A percentile compares a stretch with the other conserved stretches of the same genome.
Conservation (phyloP, 1,139 yeast species). For the Lodderomyces jiufengensis region DNA sequence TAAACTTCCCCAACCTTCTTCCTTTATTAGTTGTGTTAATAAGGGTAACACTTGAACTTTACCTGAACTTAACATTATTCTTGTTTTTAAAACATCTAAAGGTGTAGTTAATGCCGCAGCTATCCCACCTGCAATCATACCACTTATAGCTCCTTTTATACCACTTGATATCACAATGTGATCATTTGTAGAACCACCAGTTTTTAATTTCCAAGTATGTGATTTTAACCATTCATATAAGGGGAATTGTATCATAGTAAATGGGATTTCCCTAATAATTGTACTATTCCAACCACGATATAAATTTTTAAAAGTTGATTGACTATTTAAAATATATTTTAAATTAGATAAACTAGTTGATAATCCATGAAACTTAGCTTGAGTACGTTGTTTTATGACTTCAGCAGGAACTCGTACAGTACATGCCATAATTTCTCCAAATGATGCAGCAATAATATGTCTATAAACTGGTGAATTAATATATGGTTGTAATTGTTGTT, state of each 20-base stretch:
- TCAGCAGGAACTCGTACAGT: conserved; percentile 95
- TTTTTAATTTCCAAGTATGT: conserved; percentile 29
- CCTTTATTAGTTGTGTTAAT: conserved; percentile 46
- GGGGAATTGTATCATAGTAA: conserved; percentile 93
- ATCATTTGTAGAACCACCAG: conserved; percentile 19
- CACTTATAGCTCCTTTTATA: conserved; percentile 87
- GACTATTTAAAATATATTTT: conserved; percentile 51
- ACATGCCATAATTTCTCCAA: conserved; percentile 93
- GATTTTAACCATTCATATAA: conserved; percentile 78
- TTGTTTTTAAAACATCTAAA: conserved; percentile 84
- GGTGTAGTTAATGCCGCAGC: conserved; percentile 97
- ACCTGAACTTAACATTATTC: conserved; percentile 73
- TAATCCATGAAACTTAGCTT: conserved; percentile 50
- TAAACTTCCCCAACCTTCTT: conserved; percentile 70
- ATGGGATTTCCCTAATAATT: conserved; percentile 90
- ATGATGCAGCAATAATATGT: conserved; percentile 85
- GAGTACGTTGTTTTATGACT: conserved; percentile 92
- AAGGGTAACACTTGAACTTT: conserved; percentile 35
- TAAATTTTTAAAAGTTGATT: conserved; percentile 48
- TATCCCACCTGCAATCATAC: conserved; percentile 89
- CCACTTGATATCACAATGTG: conserved; percentile 19
- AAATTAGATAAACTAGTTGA: conserved; percentile 67
- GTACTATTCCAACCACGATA: conserved; percentile 95
- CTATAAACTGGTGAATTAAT: conserved; percentile 37
- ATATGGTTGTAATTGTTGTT: conserved; percentile 39